Base-by-base conservation (phyloP, 2,329 filamentous ascomycete species). In the Pezicula carpinea region DNA sequence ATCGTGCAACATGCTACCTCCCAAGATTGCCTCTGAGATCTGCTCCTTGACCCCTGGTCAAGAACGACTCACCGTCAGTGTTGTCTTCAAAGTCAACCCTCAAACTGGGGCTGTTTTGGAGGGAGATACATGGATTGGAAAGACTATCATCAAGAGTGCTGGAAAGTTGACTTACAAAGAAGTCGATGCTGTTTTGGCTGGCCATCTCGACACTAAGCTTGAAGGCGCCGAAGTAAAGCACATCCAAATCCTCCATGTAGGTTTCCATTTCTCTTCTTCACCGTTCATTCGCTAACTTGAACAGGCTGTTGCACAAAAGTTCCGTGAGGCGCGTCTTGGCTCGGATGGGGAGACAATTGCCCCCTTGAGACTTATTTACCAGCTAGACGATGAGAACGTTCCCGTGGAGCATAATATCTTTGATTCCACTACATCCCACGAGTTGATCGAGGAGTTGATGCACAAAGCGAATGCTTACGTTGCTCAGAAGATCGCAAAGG, bases 361-460 rank as follows among this genome's bases (percentile, higher is more conserved):
- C 29, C 85, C 92, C 34, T 80, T 99, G 44, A 87, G 93, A 48
- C 78, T 99, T 39, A 75, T 97, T 52, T 90, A 96, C 68, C 91
- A 96, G 69, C 78, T 97, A 34, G 93, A 99, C 58, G 93, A 99
- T 59, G 93, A 99, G 75, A 97, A 97, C 66, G 89, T 96, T 44
- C 93, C 92, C 2, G 91, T 97, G 34, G 90, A 96, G 71, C 82
- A 89, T 65, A 99, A 97, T 71, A 87, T 99, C 54, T 99, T 97
- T 62, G 85, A 96, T 66, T 92, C 89, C 23, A 89, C 89, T 11
- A 76, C 85, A 8, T 89, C 91, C 3, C 89, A 95, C 53, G 92
- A 97, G 70, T 80, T 97, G 53, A 89, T 96, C 38, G 93, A 99
- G 67, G 93, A 99, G 72, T 75, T 99, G 44, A 85, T 89, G 71